A percentile compares a stretch with the other conserved stretches of the same genome.
Evolutionary conservation across 257 asterid species (phyloP).

Genomic region (Leonotis leonurus): DNA sequence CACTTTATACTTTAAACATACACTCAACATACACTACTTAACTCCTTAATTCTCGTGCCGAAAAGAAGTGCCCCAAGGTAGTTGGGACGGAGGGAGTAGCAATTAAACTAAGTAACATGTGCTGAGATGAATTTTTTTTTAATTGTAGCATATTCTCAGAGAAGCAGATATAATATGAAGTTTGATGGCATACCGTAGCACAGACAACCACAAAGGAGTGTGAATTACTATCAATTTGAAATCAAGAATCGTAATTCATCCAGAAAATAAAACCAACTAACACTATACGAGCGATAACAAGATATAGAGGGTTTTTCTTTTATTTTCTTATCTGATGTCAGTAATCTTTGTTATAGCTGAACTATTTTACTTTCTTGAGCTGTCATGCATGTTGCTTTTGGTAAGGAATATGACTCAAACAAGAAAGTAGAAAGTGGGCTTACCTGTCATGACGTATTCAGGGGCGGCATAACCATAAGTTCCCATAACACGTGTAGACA

Average conservation of each 20-base stretch:
- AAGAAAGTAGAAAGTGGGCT: no score
- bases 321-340: not conserved
- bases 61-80: no score
- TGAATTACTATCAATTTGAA: no score
- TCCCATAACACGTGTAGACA: constrained; percentile 58
- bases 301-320: not conserved
- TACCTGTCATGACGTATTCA: constrained; percentile 61
- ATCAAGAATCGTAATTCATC: not conserved
- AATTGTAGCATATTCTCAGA: not conserved
- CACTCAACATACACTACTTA: no score
- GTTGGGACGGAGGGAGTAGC: no score
- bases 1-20: no score
- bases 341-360: not conserved
- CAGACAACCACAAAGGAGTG: no score
- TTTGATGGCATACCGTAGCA: not conserved
- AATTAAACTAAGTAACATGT: not conserved
- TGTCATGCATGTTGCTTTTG: not conserved
- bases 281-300: no score
- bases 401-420: no score
- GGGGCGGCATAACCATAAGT: constrained; percentile 62
- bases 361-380: not conserved
- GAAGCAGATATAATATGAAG: not conserved
- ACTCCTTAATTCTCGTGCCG: no score
- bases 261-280: no score
- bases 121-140: not conserved